Base-by-base conservation (phyloP, 75 land plant genomes). In the Azolla pinnata region DNA sequence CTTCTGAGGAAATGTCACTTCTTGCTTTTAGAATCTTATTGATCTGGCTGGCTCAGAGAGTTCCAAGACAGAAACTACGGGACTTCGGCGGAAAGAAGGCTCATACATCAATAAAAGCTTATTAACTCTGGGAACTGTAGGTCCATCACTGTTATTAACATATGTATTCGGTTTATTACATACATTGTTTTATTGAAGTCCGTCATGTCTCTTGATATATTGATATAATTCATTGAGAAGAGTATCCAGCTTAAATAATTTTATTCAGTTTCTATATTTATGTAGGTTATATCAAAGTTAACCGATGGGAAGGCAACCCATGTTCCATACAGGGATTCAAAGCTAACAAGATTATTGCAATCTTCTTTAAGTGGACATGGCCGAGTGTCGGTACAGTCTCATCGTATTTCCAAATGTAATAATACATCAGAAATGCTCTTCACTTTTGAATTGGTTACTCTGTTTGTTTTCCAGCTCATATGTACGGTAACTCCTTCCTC, bases 1-100 rank as follows among this genome's bases (percentile, higher is more conserved):
- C 16, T 3, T 24, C 8, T 55, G 57, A 35, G 31, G 4, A 17
- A n/a, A 7, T 48, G 56, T 29, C 81, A 81, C 85, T n/a, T n/a
- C n/a, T n/a, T n/a, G n/a, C n/a, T n/a, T n/a, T n/a, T n/a, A 88
- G 95, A 82, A 82, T 77, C 81, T 88, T 38, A 88, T 88, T 63
- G 95, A 88, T 68, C 79, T 88, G 71, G 95, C 95, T 59, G 95
- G 95, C 53, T 85, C 90, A 62, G 95, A 88, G 68, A 88, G 90
- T 71, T 88, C 95, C 12, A 88, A 63, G 27, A 79, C 78, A 44
- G 95, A 85, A 72, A 88, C 95, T 2, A 77, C 81, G 64, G 95
- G 95, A 27, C 31, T 88, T 23, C 60, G 95, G 18, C 47, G 86
- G 31, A 88, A 86, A 59, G 95, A 88, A 58, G 95, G 95, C 58